These are phyloP conservation scores for Chytriomyces sp. DNA, from an alignment of 192 early-diverging fungal species.

Conservation along the genomic window DNA sequence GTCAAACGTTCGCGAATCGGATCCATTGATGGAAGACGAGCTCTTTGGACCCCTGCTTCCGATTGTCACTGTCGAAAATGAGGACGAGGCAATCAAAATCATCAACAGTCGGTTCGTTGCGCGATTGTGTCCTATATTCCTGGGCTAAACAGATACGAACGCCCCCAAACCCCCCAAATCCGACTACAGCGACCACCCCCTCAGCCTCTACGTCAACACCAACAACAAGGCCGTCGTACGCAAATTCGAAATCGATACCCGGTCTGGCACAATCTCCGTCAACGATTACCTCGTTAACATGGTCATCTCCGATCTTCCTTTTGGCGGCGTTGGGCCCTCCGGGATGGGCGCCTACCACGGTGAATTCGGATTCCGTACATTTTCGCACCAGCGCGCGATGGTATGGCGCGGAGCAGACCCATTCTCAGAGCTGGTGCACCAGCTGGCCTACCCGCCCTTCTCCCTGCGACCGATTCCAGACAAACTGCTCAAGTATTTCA, in stretches of 20 bases:
- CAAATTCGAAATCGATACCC: conserved; percentile 65
- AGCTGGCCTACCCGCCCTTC: not conserved
- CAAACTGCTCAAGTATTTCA: not conserved
- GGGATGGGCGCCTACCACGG: conserved; percentile 90
- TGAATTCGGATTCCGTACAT: conserved; percentile 59
- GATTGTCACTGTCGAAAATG: conserved; percentile 55
- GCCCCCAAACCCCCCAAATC: not conserved
- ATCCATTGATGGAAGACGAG: conserved; percentile 75
- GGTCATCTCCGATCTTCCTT: conserved; percentile 63
- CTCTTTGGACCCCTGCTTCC: conserved; percentile 93
- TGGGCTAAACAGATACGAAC: not conserved
- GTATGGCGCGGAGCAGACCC: conserved; percentile 1
- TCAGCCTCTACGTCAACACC: conserved; percentile 79
- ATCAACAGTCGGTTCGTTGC: conserved; percentile 24
- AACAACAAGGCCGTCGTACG: conserved; percentile 50
- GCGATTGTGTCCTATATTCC: not conserved
- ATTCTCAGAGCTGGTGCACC: not conserved
- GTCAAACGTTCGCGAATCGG: conserved; percentile 59
- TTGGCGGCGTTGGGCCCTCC: conserved; percentile 84
- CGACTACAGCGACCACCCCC: conserved; percentile 65
- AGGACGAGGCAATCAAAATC: conserved; percentile 42
- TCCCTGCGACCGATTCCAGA: not conserved
- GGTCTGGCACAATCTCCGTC: conserved; percentile 73
- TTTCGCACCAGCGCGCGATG: not conserved
- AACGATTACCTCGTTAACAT: conserved; percentile 83